Evolutionary conservation across 108 stramenopile species (phyloP).

Genomic region (Stephanodiscus triporus): DNA sequence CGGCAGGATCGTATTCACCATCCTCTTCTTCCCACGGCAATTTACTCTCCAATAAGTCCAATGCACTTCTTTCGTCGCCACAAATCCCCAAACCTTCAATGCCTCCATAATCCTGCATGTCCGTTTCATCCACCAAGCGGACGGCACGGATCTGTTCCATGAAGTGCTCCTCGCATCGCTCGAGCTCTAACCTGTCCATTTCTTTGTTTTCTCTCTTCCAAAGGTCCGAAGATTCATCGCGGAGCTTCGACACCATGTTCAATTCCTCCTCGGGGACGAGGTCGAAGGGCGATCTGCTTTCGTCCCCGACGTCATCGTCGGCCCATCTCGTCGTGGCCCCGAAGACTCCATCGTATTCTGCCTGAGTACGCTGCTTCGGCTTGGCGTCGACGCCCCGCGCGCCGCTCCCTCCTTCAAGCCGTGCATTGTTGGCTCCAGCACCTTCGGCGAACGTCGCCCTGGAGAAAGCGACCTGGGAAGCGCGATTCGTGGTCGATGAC

Average conservation of each 20-base stretch:
- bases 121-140: background rate
- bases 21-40: slow-evolving; percentile 22
- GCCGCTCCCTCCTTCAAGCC: background rate
- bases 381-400: slow-evolving; percentile 4
- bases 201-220: slow-evolving; percentile 12
- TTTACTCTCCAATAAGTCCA: slow-evolving; percentile 15
- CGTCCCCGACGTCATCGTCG: slow-evolving; percentile 15
- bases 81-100: background rate
- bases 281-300: slow-evolving; percentile 29
- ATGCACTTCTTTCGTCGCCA: background rate
- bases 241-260: slow-evolving; percentile 17
- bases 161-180: slow-evolving; percentile 18
- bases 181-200: slow-evolving; percentile 16
- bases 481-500: slow-evolving; percentile 2
- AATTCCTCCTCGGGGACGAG: slow-evolving; percentile 35
- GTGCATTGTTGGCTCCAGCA: background rate
- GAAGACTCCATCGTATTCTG: slow-evolving; percentile 40
- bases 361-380: background rate
- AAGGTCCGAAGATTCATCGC: slow-evolving; percentile 12
- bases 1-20: slow-evolving; percentile 18
- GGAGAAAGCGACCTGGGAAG: slow-evolving; percentile 16
- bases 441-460: background rate
- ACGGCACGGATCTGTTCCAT: slow-evolving; percentile 4
- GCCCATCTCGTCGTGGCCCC: slow-evolving; percentile 44
- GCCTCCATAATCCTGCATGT: background rate